phyloP scores from a whole-genome alignment of 2,329 filamentous ascomycete genomes.

The Sclerotinia minor region DNA sequence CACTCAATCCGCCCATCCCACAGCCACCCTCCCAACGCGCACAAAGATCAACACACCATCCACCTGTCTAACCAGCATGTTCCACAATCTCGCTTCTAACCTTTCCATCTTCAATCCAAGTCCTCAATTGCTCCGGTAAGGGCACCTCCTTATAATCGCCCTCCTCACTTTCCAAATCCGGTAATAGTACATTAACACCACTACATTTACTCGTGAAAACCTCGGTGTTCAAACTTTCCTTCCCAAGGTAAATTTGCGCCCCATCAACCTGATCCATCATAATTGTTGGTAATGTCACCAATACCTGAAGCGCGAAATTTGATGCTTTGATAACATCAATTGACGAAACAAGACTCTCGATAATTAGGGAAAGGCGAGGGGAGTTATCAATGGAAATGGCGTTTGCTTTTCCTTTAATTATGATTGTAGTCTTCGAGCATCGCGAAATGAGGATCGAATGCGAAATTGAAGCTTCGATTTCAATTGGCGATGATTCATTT shows the following conservation, averaged over 20 bases:
- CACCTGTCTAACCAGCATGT: conserved; percentile 68
- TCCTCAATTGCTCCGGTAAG: conserved; percentile 85
- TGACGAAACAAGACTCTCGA: conserved; percentile 86
- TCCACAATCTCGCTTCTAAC: conserved; percentile 93
- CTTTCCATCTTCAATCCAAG: conserved; percentile 71
- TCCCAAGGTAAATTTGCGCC: conserved; percentile 81
- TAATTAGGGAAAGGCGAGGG: conserved; percentile 75
- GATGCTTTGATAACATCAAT: conserved; percentile 94
- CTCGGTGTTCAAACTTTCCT: conserved; percentile 74
- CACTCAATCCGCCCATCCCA: neutral
- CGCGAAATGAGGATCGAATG: conserved; percentile 91
- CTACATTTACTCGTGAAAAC: conserved; percentile 88
- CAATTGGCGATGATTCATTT: conserved; percentile 67
- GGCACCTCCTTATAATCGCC: conserved; percentile 86
- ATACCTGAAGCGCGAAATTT: conserved; percentile 91
- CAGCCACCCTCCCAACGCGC: neutral
- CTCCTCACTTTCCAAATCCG: conserved; percentile 54
- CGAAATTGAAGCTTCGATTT: conserved; percentile 76
- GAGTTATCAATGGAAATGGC: conserved; percentile 96
- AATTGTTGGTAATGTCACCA: conserved; percentile 82
- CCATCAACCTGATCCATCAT: conserved; percentile 92
- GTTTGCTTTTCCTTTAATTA: conserved; percentile 90
- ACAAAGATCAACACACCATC: neutral
- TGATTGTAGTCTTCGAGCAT: conserved; percentile 87
- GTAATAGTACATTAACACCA: conserved; percentile 83